Evolutionary conservation across 1,284 basidiomycete species (phyloP).

Genomic region (Termitomyces sp.): DNA sequence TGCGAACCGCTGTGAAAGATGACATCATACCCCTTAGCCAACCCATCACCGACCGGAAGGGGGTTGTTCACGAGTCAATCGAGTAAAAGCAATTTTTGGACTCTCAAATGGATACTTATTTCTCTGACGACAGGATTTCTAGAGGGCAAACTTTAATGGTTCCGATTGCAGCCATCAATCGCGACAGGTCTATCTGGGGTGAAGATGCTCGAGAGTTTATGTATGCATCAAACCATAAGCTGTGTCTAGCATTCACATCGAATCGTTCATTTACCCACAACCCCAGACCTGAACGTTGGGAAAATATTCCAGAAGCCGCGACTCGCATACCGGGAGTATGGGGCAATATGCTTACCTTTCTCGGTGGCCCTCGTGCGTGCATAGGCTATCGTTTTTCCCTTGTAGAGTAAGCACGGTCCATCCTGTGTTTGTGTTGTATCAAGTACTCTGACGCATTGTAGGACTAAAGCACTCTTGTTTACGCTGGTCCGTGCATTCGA

Average conservation of each 20-base stretch:
- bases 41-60: conserved; percentile 40
- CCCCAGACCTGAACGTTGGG: conserved; percentile 55
- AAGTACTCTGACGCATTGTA: conserved; percentile 16
- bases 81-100: conserved; percentile 31
- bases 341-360: conserved; percentile 55
- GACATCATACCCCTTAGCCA: conserved; percentile 53
- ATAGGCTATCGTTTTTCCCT: conserved; percentile 70
- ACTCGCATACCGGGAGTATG: conserved; percentile 51
- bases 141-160: conserved; percentile 44
- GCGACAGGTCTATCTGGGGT: conserved; percentile 47
- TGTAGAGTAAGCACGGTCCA: conserved; percentile 43
- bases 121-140: conserved; percentile 19
- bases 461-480: conserved; percentile 56
- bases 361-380: conserved; percentile 55
- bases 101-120: too few relatives aligned
- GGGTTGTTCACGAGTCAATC: conserved; percentile 33
- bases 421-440: neutral
- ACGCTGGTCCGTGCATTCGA: conserved; percentile 50
- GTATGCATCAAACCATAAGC: neutral
- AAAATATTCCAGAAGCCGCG: conserved; percentile 38
- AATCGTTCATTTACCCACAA: neutral
- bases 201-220: conserved; percentile 43
- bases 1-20: conserved; percentile 48
- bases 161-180: conserved; percentile 44
- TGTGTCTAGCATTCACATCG: neutral